Percentiles rank a stretch among this genome's conserved stretches.
Conservation (phyloP, 2,329 filamentous ascomycete species). For the Simplicillium sp. region DNA sequence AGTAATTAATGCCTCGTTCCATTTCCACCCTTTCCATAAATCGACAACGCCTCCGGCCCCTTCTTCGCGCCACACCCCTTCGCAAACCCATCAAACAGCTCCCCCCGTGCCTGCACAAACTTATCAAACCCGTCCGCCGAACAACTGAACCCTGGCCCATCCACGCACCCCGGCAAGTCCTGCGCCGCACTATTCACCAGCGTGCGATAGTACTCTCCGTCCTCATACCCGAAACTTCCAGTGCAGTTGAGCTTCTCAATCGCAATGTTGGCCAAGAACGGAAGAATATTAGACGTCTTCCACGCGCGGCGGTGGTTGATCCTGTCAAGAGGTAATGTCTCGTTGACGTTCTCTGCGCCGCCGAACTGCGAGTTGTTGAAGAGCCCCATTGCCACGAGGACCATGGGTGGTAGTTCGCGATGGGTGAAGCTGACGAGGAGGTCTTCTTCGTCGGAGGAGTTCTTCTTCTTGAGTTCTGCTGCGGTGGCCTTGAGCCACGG, state of each 20-base stretch:
- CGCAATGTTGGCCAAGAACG: conserved; percentile 57
- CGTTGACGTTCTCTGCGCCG: conserved; percentile 40
- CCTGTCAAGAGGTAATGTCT: conserved; percentile 52
- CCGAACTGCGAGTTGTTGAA: conserved; percentile 58
- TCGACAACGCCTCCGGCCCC: conserved; percentile 22
- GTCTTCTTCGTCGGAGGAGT: conserved; percentile 34
- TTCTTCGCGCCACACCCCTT: conserved; percentile 26
- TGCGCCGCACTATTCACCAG: conserved; percentile 34
- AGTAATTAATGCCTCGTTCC: conserved; percentile 16
- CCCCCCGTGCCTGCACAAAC: conserved; percentile 26
- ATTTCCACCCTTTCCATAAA: conserved; percentile 20
- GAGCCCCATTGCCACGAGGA: conserved; percentile 56
- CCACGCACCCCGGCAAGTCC: conserved; percentile 27
- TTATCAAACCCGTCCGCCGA: conserved; percentile 25
- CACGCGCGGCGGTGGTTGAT: conserved; percentile 56
- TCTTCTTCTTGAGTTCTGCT: conserved; percentile 30
- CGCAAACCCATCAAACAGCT: conserved; percentile 29
- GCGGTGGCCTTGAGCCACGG: conserved; percentile 59
- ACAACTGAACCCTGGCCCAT: conserved; percentile 34
- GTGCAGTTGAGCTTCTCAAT: conserved; percentile 55
- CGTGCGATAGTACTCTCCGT: conserved; percentile 39
- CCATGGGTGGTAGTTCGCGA: conserved; percentile 57
- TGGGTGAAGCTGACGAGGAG: conserved; percentile 62
- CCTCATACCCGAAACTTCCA: conserved; percentile 42
- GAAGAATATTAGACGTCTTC: conserved; percentile 52